Base-by-base conservation (phyloP, 768 basidiomycete genomes). In the Chalciporus sphaerocephalus region DNA sequence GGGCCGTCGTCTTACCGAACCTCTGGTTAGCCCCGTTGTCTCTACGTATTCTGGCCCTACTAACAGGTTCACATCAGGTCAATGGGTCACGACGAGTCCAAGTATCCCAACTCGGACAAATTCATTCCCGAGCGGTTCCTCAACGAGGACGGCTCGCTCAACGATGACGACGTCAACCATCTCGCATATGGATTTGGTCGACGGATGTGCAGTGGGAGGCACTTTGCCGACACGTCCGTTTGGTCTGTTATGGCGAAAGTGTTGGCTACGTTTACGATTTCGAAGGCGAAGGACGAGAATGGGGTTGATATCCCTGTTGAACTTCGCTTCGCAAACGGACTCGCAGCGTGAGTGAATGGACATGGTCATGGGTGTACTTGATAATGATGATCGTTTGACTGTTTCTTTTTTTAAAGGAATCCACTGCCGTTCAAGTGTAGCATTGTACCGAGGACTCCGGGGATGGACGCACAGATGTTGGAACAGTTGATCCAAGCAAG, bases 111-210 rank as follows among this genome's bases (percentile, higher is more conserved):
- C 11, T 63, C 69, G 5, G 57, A 68, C 20, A 41, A 40, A 16
- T 72, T 71, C 54, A 50, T 48, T 21, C 69, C 69, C 0, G 69
- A 72, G 38, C 58, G 67, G 6, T 72, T 72, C 49, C 40, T 70
- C 4, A 63, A 69, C 23, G 32, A 37, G 0, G 51, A 53, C 7
- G 44, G 48, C 10, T 39, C 48, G 3, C 48, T 51, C 4, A 51
- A 43, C 21, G 22, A 35, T 1, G 32, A 46, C 15, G 24, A 43
- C 15, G 33, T 38, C 18, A 21, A 34, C 16, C 20, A 24, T 23
- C 22, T 46, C 18, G 44, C 35, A 5, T 58, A 48, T 23, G 55
- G 57, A 16, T 59, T 57, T 21, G 57, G 56, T 23, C 44, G 53
- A 25, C 45, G 57, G 16, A 38, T 54, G 24, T 58, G 55, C 36